phyloP scores from a whole-genome alignment of 768 basidiomycete species.

The Tulasnella sp. region DNA sequence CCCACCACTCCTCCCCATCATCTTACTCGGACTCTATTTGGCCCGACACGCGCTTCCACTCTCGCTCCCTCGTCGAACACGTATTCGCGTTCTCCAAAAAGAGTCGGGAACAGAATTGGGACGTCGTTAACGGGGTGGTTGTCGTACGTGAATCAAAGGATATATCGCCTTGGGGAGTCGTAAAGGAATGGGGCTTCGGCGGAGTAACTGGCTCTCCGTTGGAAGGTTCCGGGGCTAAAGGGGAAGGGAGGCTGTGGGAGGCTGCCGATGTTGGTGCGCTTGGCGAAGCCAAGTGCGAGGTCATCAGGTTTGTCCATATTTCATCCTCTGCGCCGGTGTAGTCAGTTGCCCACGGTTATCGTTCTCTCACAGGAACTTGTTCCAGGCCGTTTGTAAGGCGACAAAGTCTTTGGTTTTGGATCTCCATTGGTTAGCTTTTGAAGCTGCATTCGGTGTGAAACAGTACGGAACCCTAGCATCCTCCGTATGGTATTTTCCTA shows the following conservation, averaged over 20 bases:
- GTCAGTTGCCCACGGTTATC: not conserved
- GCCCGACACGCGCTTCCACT: conserved; percentile 37
- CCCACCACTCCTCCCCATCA: conserved; percentile 50
- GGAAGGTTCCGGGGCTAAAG: conserved; percentile 38
- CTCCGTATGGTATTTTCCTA: not conserved
- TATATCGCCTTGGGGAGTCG: conserved; percentile 50
- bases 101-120: too few species aligned
- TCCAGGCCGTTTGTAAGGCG: conserved; percentile 47
- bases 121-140: too few species aligned
- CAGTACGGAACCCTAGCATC: conserved; percentile 38
- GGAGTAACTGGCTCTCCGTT: too few species aligned
- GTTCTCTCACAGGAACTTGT: conserved; percentile 48
- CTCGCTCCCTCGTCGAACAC: conserved; percentile 32
- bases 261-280: too few species aligned
- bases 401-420: too few species aligned
- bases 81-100: too few species aligned
- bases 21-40: too few species aligned
- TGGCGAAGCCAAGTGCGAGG: too few species aligned
- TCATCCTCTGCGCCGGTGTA: too few species aligned
- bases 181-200: conserved; percentile 52
- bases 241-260: conserved; percentile 33
- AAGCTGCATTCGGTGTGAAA: conserved; percentile 46
- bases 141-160: conserved; percentile 58
- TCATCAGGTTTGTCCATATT: too few species aligned
- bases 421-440: conserved; percentile 58